These are phyloP conservation scores for Priceomyces carsonii DNA, from an alignment of 805 yeast species.

Conservation along the genomic window DNA sequence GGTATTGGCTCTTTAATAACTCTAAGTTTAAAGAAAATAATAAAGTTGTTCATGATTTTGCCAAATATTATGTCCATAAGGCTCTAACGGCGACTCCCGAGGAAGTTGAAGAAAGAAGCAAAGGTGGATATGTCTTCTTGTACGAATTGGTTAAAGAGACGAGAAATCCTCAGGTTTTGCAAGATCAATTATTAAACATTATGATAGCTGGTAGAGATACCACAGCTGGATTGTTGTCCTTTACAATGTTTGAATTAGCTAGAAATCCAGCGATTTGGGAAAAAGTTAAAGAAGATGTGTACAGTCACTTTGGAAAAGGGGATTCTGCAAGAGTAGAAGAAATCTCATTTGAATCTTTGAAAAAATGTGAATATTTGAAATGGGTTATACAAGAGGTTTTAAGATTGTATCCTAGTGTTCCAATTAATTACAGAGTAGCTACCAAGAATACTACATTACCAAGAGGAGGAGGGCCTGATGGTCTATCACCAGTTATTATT, in stretches of 20 bases:
- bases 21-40: slow-evolving; percentile 22
- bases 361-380: slow-evolving; percentile 40
- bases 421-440: slow-evolving; percentile 48
- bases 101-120: slow-evolving; percentile 26
- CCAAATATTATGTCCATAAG: slow-evolving; percentile 29
- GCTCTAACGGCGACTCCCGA: slow-evolving; percentile 26
- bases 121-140: slow-evolving; percentile 34
- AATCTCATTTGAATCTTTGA: slow-evolving; percentile 38
- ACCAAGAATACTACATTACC: slow-evolving; percentile 50
- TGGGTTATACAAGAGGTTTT: slow-evolving; percentile 36
- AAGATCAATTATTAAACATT: slow-evolving; percentile 41
- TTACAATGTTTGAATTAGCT: slow-evolving; percentile 34
- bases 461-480: slow-evolving; percentile 48
- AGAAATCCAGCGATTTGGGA: slow-evolving; percentile 32
- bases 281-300: slow-evolving; percentile 31
- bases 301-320: slow-evolving; percentile 32
- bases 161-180: slow-evolving; percentile 32
- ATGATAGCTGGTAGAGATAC: slow-evolving; percentile 46
- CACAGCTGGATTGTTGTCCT: slow-evolving; percentile 41
- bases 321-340: slow-evolving; percentile 26
- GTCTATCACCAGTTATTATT: slow-evolving; percentile 38
- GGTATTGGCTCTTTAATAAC: slow-evolving; percentile 26
- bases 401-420: slow-evolving; percentile 44
- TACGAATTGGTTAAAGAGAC: slow-evolving; percentile 41
- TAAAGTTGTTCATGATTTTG: slow-evolving; percentile 27